Base-by-base conservation (phyloP, 2,329 filamentous ascomycete species). In the Pseudodiploospora longispora region DNA sequence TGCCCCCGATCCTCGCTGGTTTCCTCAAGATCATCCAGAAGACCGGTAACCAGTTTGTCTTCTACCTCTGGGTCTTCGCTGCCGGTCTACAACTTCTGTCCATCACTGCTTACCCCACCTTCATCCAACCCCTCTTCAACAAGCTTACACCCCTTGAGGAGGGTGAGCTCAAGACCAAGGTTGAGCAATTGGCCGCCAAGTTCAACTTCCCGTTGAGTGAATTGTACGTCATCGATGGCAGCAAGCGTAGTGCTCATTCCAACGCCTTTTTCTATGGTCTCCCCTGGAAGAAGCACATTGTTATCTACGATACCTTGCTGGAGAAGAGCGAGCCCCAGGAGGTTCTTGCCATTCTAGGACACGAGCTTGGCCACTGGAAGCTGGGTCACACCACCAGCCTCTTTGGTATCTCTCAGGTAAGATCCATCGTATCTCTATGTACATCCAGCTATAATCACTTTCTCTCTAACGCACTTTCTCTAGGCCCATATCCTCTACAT, bases 241-340 rank as follows among this genome's bases (percentile, higher is more conserved):
- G 84, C 70, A 93, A 90, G 73, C 77, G 88, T 58, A 87, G 83
- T 61, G 84, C 86, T 30, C 87, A 94, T 70, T 88, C 84, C 66
- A 94, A 94, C 62, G 87, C 87, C 31, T 93, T 94, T 68, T 98
- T 98, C 71, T 96, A 94, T 57, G 93, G 93, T 48, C 78, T 98
- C 44, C 93, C 93, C 36, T 98, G 91, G 90, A 96, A 96, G 78
- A 97, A 97, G 78, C 94, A 97, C 72, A 98, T 98, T 71, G 93
- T 98, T 59, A 94, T 98, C 61, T 98, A 95, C 64, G 93, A 98
- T 63, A 98, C 94, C 5, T 70, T 98, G 51, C 89, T 98, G 50
- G 91, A 96, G 68, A 95, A 97, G 78, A 93, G 85, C 63, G 81
- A 90, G 50, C 82, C 86, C 4, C 78, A 93, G 59, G 93, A 98